Conservation (phyloP, 306 rosid genomes). For the Trichosanthes cucumerina region DNA sequence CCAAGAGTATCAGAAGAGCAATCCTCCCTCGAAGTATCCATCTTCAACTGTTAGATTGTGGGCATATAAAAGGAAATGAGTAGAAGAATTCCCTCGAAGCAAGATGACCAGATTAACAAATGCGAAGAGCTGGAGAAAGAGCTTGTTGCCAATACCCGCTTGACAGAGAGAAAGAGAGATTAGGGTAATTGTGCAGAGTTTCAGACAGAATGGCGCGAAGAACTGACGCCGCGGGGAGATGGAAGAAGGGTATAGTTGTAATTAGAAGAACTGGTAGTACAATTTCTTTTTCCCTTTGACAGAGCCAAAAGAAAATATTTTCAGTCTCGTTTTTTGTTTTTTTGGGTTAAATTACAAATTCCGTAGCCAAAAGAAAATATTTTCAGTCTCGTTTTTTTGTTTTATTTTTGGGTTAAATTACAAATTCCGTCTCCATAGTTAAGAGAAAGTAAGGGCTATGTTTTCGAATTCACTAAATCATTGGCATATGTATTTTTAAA, state of each 20-base stretch:
- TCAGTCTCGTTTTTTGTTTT: too few relatives aligned
- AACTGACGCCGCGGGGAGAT: neutral
- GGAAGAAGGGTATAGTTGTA: neutral
- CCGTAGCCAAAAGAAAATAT: too few relatives aligned
- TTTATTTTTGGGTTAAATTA: too few relatives aligned
- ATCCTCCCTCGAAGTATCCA: constrained; percentile 23
- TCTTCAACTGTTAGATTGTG: constrained; percentile 4
- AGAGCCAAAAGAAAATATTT: too few relatives aligned
- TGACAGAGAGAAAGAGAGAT: too few relatives aligned
- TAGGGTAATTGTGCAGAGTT: neutral
- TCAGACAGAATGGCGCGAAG: neutral
- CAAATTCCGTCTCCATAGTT: too few relatives aligned
- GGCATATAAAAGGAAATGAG: neutral
- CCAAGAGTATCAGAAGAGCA: constrained; percentile 17
- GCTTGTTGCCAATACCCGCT: neutral
- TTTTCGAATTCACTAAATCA: too few relatives aligned
- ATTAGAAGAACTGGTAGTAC: neutral
- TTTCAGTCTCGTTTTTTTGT: too few relatives aligned
- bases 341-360: too few relatives aligned
- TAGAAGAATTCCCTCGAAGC: neutral
- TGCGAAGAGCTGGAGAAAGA: neutral
- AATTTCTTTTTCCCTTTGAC: neutral
- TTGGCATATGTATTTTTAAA: too few relatives aligned
- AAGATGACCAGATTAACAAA: neutral
- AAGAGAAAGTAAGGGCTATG: too few relatives aligned